Evolutionary conservation across 2,329 filamentous ascomycete species (phyloP).

Genomic region (Claviceps capensis): DNA sequence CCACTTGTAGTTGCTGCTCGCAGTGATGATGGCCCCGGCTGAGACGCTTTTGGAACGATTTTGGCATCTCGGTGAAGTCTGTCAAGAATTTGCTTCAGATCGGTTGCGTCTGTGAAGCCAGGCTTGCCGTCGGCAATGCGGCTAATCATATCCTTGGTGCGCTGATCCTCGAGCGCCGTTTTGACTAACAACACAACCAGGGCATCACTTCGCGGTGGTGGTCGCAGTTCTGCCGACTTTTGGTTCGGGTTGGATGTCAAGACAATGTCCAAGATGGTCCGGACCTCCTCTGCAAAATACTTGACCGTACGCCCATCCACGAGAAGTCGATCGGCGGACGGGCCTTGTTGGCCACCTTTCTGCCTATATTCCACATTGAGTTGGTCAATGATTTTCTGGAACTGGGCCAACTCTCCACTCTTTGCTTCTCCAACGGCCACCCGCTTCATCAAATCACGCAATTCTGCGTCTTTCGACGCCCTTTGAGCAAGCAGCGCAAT

Average conservation of each 20-base stretch:
- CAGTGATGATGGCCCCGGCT: constrained; percentile 14
- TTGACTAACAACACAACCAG: constrained; percentile 44
- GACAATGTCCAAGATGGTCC: constrained; percentile 43
- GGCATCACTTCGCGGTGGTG: constrained; percentile 40
- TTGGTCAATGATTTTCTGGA: constrained; percentile 70
- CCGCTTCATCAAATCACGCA: constrained; percentile 71
- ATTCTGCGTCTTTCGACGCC: constrained; percentile 56
- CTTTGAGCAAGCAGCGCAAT: constrained; percentile 67
- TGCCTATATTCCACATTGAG: constrained; percentile 48
- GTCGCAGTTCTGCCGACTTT: constrained; percentile 36
- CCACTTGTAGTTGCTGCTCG: constrained; percentile 18
- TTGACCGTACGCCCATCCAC: constrained; percentile 43
- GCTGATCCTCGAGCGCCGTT: constrained; percentile 38
- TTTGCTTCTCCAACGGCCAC: constrained; percentile 64
- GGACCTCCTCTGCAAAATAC: constrained; percentile 46
- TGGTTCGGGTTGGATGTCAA: constrained; percentile 44
- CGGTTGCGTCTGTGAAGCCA: constrained; percentile 36
- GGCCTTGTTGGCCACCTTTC: constrained; percentile 35
- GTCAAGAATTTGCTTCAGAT: constrained; percentile 40
- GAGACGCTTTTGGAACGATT: constrained; percentile 17
- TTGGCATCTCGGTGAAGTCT: constrained; percentile 30
- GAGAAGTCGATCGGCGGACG: constrained; percentile 39
- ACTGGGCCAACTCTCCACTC: constrained; percentile 56
- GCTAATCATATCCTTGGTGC: constrained; percentile 35
- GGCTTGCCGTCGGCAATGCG: constrained; percentile 39